These are phyloP conservation scores for Favolaschia claudopus DNA, from an alignment of 768 basidiomycete genomes.

Conservation along the genomic window DNA sequence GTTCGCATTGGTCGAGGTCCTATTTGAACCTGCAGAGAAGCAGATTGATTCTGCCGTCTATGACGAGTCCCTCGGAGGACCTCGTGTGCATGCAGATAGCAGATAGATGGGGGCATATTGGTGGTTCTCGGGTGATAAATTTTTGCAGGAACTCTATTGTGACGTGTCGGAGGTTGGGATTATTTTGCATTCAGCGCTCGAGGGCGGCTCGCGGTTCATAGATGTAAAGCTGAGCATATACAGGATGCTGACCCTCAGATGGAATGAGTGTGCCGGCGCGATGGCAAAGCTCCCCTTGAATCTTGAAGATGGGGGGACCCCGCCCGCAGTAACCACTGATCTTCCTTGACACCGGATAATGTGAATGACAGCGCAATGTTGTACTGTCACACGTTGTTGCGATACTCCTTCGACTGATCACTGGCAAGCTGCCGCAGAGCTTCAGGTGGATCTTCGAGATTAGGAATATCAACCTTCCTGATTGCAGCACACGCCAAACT, in stretches of 20 bases:
- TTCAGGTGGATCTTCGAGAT: slow-evolving; percentile 30
- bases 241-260: slow-evolving; percentile 17
- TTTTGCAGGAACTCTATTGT: not conserved
- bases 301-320: slow-evolving; percentile 35
- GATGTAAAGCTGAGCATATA: slow-evolving; percentile 38
- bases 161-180: slow-evolving; percentile 32
- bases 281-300: slow-evolving; percentile 43
- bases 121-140: slow-evolving; percentile 10
- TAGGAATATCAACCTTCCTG: slow-evolving; percentile 39
- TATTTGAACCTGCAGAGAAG: no score
- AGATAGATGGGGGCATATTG: no score
- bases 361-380: slow-evolving; percentile 46
- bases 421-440: slow-evolving; percentile 27
- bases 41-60: no score
- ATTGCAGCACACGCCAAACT: slow-evolving; percentile 46
- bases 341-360: slow-evolving; percentile 34
- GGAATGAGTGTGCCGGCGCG: slow-evolving; percentile 36
- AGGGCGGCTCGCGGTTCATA: not conserved
- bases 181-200: slow-evolving; percentile 1
- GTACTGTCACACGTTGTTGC: slow-evolving; percentile 41
- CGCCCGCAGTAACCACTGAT: slow-evolving; percentile 28
- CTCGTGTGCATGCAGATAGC: no score
- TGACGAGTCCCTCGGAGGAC: no score
- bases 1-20: no score
- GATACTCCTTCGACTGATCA: slow-evolving; percentile 30